Evolutionary conservation across 495 filamentous ascomycete species (phyloP), one percentile per base, ranked within the genome.

Genomic region (Aspergillus campestris): DNA sequence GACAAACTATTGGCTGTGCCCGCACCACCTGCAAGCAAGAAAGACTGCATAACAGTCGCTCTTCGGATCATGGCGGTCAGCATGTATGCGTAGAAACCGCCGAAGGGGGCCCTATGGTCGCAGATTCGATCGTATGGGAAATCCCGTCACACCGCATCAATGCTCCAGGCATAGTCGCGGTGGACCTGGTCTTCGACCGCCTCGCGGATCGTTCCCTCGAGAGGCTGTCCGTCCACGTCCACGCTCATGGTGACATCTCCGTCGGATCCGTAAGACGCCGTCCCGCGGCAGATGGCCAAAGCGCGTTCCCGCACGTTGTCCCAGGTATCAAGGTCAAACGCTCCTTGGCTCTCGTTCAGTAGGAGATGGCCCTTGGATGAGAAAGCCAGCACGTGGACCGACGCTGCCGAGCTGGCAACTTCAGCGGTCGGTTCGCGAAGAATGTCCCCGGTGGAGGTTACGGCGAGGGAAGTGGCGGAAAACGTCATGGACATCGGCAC

Each of bases 311-410:
- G 80, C 5, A 83, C 78, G 13, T 71, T 66, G 41, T 90, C 81
- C 88, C 90, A 95, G 31, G 78, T 82, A 32, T 83, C 77, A 46
- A 86, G 71, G 14, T 76, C 78, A 53, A 95, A 97, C 29, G 66
- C 63, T 0, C 91, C 91, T 54, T 90, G 79, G 57, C 88, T 94
- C 59, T 95, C 84, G 31, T 77, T 81, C 34, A 95, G 61, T 12
- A 95, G 63, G 29, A 95, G 61, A 42, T 88, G 83, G 12, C 81
- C 78, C 40, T 81, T 78, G 6, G 80, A 84, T 24, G 84, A 84
- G 53, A 89, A 91, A 3, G 80, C 82, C 29, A 95, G 64, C 18
- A 84, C 84, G 56, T 94, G 87, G 27, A 87, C 72, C 8, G 87
- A 88, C 18, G 66, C 65, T 8, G 84, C 83, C 29, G 63, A 55